Percentiles rank a stretch among this genome's conserved stretches.
Conservation (phyloP, 2,329 filamentous ascomycete species). For the Graphilbum ipis-grandicollis region DNA sequence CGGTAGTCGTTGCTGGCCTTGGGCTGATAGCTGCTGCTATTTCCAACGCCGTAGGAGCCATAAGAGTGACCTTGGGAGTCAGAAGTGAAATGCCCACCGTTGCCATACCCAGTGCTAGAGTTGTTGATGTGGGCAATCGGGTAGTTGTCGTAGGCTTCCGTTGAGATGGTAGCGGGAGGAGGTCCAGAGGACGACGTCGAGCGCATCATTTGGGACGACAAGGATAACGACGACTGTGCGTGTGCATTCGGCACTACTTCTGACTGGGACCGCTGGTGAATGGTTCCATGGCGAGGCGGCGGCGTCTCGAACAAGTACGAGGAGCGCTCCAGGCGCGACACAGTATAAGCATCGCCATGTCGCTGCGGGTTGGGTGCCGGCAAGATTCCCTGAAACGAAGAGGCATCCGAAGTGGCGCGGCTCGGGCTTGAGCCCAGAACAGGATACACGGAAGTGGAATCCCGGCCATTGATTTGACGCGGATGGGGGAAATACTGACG, state of each 20-base stretch:
- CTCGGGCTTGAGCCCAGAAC: background rate
- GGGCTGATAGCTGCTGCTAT: background rate
- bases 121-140: too few species aligned
- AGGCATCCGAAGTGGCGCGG: background rate
- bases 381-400: background rate
- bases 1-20: background rate
- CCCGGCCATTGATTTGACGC: too few species aligned
- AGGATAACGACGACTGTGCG: background rate
- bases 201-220: background rate
- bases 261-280: slow-evolving; percentile 10
- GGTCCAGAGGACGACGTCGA: slow-evolving; percentile 3
- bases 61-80: too few species aligned
- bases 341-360: background rate
- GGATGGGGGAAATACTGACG: too few species aligned
- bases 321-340: slow-evolving; percentile 3
- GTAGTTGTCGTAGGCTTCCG: too few species aligned
- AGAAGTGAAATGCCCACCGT: too few species aligned
- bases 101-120: too few species aligned
- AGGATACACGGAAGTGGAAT: too few species aligned
- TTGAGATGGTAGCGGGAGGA: too few species aligned
- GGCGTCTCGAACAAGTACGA: slow-evolving; percentile 1
- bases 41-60: too few species aligned
- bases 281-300: background rate
- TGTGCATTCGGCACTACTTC: slow-evolving; percentile 6
- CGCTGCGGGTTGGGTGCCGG: slow-evolving; percentile 5